Evolutionary conservation across 1,284 basidiomycete species (phyloP).

Genomic region (Exobasidium cylindrosporum): DNA sequence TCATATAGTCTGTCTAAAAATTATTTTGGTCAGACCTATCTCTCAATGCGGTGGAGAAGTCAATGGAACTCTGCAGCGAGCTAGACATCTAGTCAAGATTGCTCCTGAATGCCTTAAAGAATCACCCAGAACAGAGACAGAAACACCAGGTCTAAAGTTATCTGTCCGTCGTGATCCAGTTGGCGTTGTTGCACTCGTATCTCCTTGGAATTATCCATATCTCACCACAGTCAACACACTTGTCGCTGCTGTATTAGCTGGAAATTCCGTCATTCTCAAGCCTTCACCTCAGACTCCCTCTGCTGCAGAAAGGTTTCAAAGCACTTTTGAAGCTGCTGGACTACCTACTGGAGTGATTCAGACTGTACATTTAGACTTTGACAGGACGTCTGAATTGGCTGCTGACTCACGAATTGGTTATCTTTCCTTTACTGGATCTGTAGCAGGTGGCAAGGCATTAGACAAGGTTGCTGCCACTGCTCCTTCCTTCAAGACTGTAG

Average conservation of each 20-base stretch:
- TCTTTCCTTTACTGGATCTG: slow-evolving; percentile 31
- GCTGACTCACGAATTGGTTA: slow-evolving; percentile 29
- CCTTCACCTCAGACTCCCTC: slow-evolving; percentile 33
- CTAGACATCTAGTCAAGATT: slow-evolving; percentile 79
- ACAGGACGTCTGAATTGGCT: slow-evolving; percentile 76
- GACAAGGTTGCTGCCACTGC: slow-evolving; percentile 21
- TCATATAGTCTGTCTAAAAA: too few species aligned
- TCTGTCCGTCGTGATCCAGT: slow-evolving; percentile 68
- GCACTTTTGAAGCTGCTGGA: slow-evolving; percentile 58
- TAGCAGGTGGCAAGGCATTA: slow-evolving; percentile 56
- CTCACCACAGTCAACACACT: slow-evolving; percentile 71
- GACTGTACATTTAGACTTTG: slow-evolving; percentile 50
- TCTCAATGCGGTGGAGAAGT: slow-evolving; percentile 75
- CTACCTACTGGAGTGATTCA: slow-evolving; percentile 28
- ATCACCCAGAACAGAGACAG: slow-evolving; percentile 69
- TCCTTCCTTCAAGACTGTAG: slow-evolving; percentile 30
- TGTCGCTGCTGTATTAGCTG: slow-evolving; percentile 54
- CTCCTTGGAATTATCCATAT: slow-evolving; percentile 54
- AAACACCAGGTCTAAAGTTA: slow-evolving; percentile 75
- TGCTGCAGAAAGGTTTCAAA: slow-evolving; percentile 26
- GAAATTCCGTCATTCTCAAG: slow-evolving; percentile 36
- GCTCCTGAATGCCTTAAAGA: slow-evolving; percentile 75
- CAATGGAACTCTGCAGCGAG: slow-evolving; percentile 74
- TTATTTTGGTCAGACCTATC: slow-evolving; percentile 77
- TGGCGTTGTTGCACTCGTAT: slow-evolving; percentile 52